Evolutionary conservation across 345 rosid genomes (phyloP).

Genomic region (Pistacia vera): DNA sequence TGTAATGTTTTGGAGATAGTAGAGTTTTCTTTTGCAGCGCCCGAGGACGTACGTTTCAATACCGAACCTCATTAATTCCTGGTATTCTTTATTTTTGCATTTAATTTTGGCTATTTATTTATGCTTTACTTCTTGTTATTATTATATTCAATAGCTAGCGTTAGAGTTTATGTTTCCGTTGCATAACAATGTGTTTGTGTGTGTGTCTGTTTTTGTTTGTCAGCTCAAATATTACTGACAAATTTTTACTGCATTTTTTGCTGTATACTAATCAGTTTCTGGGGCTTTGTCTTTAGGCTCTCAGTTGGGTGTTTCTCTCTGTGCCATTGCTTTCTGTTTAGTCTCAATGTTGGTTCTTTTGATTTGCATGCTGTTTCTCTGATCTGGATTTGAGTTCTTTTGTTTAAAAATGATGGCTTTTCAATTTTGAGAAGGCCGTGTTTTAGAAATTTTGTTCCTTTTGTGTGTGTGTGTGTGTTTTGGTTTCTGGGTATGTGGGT

Average conservation of each 20-base stretch:
- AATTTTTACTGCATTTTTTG: conserved; percentile 3
- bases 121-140: too few relatives aligned
- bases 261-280: background rate
- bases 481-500: background rate
- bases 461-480: too few relatives aligned
- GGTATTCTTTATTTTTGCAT: too few relatives aligned
- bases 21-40: too few relatives aligned
- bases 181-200: too few relatives aligned
- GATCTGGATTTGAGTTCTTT: conserved; percentile 16
- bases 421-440: background rate
- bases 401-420: conserved; percentile 5
- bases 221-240: conserved; percentile 18
- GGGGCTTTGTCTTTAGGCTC: background rate
- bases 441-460: conserved; percentile 10
- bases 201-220: conserved; percentile 7
- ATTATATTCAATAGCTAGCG: too few relatives aligned
- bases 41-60: too few relatives aligned
- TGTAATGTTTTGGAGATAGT: too few relatives aligned
- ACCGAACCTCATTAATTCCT: too few relatives aligned
- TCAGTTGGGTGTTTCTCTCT: background rate
- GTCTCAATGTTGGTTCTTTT: background rate
- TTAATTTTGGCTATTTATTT: too few relatives aligned
- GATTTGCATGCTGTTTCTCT: conserved; percentile 4
- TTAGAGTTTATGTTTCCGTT: too few relatives aligned
- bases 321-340: background rate